Conservation (phyloP, 2,329 filamentous ascomycete genomes). For the Paecilomyces fulvus region DNA sequence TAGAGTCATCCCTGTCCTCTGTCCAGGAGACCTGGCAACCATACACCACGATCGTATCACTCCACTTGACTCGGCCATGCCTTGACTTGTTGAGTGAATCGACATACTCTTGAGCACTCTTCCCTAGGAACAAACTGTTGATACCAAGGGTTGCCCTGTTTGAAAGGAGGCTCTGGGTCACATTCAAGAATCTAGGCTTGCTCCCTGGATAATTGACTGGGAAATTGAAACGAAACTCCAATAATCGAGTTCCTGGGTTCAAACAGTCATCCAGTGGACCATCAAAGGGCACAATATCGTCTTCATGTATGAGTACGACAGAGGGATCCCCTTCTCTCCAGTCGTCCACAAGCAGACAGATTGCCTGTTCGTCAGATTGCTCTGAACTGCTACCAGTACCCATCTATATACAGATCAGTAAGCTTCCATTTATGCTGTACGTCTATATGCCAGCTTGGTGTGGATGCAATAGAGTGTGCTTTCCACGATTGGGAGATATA, state of each 20-base stretch:
- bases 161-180: background rate
- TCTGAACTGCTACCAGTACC: background rate
- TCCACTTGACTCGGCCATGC: conserved; percentile 1
- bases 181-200: background rate
- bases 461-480: background rate
- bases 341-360: background rate
- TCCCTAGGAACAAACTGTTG: background rate
- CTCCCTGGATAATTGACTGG: background rate
- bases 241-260: background rate
- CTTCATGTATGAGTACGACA: background rate
- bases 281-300: background rate
- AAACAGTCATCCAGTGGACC: background rate
- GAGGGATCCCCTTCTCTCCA: background rate
- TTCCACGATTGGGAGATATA: background rate
- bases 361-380: background rate
- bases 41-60: background rate
- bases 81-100: background rate
- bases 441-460: background rate
- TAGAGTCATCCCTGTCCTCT: background rate
- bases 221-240: conserved; percentile 1
- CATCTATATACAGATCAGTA: background rate
- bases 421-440: background rate
- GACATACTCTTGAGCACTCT: background rate
- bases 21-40: conserved; percentile 3
- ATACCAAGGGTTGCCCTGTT: conserved; percentile 1